These are phyloP conservation scores for Vaccinium corymbosum DNA, from an alignment of 148 eudicot genomes.

Conservation along the genomic window DNA sequence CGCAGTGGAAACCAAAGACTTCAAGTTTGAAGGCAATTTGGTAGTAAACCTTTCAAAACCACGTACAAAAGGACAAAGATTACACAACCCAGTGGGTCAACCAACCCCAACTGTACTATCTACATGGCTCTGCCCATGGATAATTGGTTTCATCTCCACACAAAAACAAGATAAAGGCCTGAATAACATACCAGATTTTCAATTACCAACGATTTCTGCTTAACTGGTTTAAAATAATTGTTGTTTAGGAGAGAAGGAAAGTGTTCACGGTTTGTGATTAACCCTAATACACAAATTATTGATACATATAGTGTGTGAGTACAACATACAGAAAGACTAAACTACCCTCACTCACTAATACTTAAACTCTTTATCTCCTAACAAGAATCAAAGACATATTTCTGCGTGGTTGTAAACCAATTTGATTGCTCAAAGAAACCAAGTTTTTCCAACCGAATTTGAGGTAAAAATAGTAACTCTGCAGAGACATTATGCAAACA, in stretches of 20 bases:
- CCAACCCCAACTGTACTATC: not conserved
- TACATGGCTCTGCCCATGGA: not conserved
- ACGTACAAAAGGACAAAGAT: not conserved
- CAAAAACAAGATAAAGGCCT: not conserved
- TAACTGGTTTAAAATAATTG: not conserved
- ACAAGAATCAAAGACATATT: not conserved
- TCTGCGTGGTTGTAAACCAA: not conserved
- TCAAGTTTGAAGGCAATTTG: not conserved
- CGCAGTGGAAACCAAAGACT: not conserved
- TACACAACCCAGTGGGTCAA: not conserved
- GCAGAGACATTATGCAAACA: not conserved
- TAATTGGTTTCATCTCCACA: not conserved
- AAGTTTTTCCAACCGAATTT: not conserved
- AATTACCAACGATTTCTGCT: not conserved
- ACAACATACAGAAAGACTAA: not conserved
- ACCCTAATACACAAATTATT: not conserved
- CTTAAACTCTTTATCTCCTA: not conserved
- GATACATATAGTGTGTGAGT: not conserved
- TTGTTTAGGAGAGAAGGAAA: too few species aligned
- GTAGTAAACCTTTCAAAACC: not conserved
- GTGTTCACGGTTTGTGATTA: too few species aligned
- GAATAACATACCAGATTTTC: not conserved
- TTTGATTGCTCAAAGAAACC: not conserved
- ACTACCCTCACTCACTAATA: not conserved
- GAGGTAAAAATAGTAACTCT: not conserved